These are phyloP conservation scores for Diaporthe citriasiana DNA, from an alignment of 2,329 filamentous ascomycete genomes.

Conservation along the genomic window DNA sequence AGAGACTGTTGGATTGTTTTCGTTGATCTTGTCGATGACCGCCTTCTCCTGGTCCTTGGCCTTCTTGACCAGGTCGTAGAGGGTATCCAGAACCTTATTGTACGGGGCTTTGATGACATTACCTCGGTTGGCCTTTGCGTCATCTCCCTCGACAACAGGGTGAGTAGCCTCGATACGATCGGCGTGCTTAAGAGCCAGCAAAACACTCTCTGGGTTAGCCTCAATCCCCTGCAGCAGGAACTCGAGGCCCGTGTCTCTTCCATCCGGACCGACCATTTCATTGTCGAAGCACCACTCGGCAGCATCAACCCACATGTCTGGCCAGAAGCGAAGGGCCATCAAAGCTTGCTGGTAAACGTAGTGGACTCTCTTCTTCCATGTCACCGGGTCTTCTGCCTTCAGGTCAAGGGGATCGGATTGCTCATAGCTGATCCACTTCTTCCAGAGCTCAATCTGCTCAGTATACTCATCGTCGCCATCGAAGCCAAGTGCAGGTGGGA, in stretches of 20 bases:
- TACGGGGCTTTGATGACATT: slow-evolving; percentile 86
- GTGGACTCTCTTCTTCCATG: slow-evolving; percentile 83
- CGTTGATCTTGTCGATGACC: slow-evolving; percentile 70
- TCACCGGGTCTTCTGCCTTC: slow-evolving; percentile 81
- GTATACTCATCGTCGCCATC: slow-evolving; percentile 88
- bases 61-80: slow-evolving; percentile 89
- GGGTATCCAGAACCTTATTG: slow-evolving; percentile 83
- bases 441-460: slow-evolving; percentile 90
- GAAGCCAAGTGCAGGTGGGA: slow-evolving; percentile 88
- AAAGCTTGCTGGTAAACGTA: slow-evolving; percentile 95
- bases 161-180: slow-evolving; percentile 88
- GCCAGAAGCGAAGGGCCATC: slow-evolving; percentile 95
- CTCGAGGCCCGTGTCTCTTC: slow-evolving; percentile 74
- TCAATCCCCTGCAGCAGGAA: slow-evolving; percentile 86
- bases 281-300: slow-evolving; percentile 93
- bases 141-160: slow-evolving; percentile 82
- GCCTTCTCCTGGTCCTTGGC: slow-evolving; percentile 73
- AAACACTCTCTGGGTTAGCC: slow-evolving; percentile 93
- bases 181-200: slow-evolving; percentile 90
- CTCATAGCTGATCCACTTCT: slow-evolving; percentile 95
- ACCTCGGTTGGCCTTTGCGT: slow-evolving; percentile 81
- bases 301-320: slow-evolving; percentile 95
- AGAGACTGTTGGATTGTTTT: slow-evolving; percentile 52
- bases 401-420: slow-evolving; percentile 92
- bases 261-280: slow-evolving; percentile 71